phyloP scores from a whole-genome alignment of 768 basidiomycete genomes.

The Lactarius pseudohatsudake region DNA sequence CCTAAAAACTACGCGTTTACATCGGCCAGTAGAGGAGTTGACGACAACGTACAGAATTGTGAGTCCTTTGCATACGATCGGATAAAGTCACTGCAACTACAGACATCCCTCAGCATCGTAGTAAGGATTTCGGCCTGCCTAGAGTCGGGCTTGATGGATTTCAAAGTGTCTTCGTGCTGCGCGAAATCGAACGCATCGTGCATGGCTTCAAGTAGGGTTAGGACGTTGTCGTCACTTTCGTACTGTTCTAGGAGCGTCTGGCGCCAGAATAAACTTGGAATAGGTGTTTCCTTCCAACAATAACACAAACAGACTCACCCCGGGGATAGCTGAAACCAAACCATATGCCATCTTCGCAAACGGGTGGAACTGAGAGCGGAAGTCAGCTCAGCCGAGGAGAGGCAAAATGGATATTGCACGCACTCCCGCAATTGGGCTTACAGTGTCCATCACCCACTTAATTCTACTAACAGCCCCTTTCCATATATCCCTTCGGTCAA shows the following conservation, averaged over 20 bases:
- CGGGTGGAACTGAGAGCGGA: neutral
- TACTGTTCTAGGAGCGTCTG: neutral
- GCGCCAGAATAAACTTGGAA: neutral
- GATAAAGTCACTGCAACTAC: too few species aligned
- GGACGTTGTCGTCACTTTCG: neutral
- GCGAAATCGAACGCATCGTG: neutral
- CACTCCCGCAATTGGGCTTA: neutral
- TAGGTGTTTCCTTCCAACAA: neutral
- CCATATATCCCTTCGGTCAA: neutral
- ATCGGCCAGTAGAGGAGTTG: neutral
- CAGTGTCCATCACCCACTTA: neutral
- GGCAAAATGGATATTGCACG: too few species aligned
- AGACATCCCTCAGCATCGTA: neutral
- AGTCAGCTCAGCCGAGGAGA: neutral
- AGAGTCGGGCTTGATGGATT: neutral
- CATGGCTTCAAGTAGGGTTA: neutral
- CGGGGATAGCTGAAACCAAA: neutral
- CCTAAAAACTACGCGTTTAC: neutral
- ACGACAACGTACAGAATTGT: neutral
- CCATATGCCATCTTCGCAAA: neutral
- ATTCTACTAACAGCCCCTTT: neutral
- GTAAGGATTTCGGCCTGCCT: neutral
- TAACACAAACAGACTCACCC: neutral
- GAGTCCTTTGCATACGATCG: neutral
- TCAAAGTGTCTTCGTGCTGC: neutral